Conservation (phyloP, 305 asterid genomes). For the Salvia sclarea region DNA sequence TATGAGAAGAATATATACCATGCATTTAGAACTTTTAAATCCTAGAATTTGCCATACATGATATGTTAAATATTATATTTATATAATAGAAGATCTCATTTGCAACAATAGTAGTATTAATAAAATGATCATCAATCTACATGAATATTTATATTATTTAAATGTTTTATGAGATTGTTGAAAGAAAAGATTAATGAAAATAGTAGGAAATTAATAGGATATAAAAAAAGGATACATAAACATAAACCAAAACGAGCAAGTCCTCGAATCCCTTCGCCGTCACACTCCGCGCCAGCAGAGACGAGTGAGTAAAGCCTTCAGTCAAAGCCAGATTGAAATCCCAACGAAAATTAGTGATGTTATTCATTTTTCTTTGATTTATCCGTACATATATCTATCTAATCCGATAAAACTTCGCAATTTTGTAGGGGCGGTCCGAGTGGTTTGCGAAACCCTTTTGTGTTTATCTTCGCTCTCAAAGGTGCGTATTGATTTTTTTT, state of each 20-base stretch:
- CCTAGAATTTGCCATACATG: no score
- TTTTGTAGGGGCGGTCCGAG: constrained; percentile 26
- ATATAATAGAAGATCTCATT: no score
- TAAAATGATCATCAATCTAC: no score
- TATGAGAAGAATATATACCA: no score
- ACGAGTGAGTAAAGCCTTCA: constrained; percentile 28
- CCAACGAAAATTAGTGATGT: constrained; percentile 18
- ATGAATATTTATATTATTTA: no score
- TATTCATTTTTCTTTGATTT: not conserved
- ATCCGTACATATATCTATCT: not conserved
- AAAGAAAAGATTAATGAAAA: no score
- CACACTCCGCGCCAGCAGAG: constrained; percentile 29
- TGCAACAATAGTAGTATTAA: no score
- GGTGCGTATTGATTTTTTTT: constrained; percentile 28
- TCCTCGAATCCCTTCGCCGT: not conserved
- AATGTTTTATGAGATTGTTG: no score
- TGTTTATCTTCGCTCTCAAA: constrained; percentile 11
- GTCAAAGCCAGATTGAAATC: constrained; percentile 29
- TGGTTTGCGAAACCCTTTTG: constrained; percentile 13
- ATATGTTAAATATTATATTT: no score
- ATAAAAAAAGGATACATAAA: no score
- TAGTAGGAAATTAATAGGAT: no score
- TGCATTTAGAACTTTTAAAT: no score
- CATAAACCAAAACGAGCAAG: constrained; percentile 1
- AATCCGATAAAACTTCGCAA: not conserved